Conservation (phyloP, 176 grass and related monocot genomes). For the Oryza longistaminata region DNA sequence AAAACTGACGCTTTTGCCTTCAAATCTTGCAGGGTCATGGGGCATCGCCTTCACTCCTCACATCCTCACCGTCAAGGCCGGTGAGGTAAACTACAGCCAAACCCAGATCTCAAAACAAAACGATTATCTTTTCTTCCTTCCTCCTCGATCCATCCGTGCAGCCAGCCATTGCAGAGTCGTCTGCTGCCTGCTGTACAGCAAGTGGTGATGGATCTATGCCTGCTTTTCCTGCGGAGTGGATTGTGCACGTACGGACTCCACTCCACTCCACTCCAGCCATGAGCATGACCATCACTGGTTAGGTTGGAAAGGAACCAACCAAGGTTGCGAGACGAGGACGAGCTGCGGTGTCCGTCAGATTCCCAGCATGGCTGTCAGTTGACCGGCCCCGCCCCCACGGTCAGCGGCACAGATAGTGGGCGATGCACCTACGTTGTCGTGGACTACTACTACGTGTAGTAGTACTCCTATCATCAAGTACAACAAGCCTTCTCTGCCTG, state of each 20-base stretch:
- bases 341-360: slow-evolving; percentile 43
- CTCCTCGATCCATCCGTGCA: not conserved
- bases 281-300: not conserved
- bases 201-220: slow-evolving; percentile 28
- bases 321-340: not conserved
- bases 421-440: not conserved
- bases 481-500: not conserved
- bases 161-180: not conserved
- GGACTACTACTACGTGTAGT: no score
- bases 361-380: slow-evolving; percentile 50
- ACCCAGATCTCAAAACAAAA: slow-evolving; percentile 40
- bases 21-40: slow-evolving; percentile 69
- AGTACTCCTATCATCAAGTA: not conserved
- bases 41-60: slow-evolving; percentile 96
- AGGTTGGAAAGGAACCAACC: slow-evolving; percentile 31
- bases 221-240: slow-evolving; percentile 21
- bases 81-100: no score
- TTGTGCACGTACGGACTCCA: not conserved
- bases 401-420: slow-evolving; percentile 34
- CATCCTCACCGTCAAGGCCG: slow-evolving; percentile 86
- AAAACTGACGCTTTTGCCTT: not conserved
- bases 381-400: slow-evolving; percentile 38
- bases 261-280: not conserved
- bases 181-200: not conserved
- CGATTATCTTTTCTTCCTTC: not conserved